phyloP scores from a whole-genome alignment of 176 grass and related monocot genomes.

The Sorghum bicolor region DNA sequence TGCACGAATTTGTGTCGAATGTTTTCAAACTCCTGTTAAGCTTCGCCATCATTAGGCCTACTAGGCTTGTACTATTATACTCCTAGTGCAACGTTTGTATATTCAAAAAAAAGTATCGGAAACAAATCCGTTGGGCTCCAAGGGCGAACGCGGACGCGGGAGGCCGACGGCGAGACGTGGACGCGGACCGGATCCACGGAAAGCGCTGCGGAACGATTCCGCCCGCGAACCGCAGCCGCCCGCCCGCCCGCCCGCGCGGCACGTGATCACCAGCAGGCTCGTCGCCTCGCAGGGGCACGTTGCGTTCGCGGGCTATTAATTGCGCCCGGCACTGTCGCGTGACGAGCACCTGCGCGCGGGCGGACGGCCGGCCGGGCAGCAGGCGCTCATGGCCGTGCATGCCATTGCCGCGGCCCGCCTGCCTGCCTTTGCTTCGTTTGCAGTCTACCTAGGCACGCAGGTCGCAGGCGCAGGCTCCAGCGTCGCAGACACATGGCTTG shows the following conservation, averaged over 20 bases:
- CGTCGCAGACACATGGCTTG: neutral
- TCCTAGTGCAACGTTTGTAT: too few species aligned
- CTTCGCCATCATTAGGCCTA: too few species aligned
- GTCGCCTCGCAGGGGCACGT: too few species aligned
- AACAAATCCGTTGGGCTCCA: too few species aligned
- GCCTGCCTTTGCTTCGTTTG: neutral
- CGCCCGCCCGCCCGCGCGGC: neutral
- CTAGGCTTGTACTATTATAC: too few species aligned
- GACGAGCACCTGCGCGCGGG: too few species aligned
- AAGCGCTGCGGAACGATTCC: neutral
- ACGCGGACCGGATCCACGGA: neutral
- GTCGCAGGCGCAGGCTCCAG: neutral
- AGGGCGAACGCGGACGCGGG: neutral
- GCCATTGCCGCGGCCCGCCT: neutral
- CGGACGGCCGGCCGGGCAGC: too few species aligned
- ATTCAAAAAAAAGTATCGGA: too few species aligned
- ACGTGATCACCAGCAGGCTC: neutral
- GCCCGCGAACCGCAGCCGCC: too few species aligned
- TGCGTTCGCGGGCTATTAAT: conserved; percentile 16
- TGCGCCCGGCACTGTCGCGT: neutral
- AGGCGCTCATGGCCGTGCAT: neutral
- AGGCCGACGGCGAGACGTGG: neutral
- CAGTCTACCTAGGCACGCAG: neutral
- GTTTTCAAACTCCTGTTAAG: too few species aligned
- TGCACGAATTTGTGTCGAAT: too few species aligned